Percentiles rank a stretch among this genome's conserved stretches.
phyloP scores from a whole-genome alignment of 2,329 filamentous ascomycete genomes.

The Calonectria pauciramosa region DNA sequence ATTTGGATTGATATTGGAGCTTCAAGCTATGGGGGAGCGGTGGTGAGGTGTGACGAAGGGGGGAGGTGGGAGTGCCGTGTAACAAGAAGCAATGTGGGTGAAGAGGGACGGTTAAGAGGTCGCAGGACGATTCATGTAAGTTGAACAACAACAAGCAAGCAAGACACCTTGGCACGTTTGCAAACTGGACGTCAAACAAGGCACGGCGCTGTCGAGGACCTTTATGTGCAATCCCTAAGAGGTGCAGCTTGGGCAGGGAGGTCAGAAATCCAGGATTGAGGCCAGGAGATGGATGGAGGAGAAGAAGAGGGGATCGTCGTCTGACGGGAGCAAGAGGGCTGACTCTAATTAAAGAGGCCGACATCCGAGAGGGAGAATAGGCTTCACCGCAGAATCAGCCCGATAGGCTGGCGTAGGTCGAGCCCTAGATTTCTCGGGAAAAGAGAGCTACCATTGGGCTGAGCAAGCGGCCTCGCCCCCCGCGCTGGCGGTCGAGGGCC shows the following conservation, averaged over 20 bases:
- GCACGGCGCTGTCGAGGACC: not conserved
- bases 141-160: not conserved
- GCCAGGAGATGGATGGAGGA: slow-evolving; percentile 25
- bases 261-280: slow-evolving; percentile 15
- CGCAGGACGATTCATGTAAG: not conserved
- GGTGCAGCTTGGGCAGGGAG: not conserved
- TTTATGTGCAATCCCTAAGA: slow-evolving; percentile 9
- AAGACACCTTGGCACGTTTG: not conserved
- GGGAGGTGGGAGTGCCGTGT: not conserved
- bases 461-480: not conserved
- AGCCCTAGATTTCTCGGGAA: slow-evolving; percentile 12
- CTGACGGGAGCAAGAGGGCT: slow-evolving; percentile 30
- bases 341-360: slow-evolving; percentile 14
- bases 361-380: slow-evolving; percentile 15
- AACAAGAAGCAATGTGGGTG: not conserved
- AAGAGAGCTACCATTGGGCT: slow-evolving; percentile 8
- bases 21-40: not conserved
- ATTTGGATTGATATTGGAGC: not conserved
- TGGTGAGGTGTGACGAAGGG: not conserved
- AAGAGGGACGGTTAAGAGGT: not conserved
- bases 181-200: slow-evolving; percentile 10
- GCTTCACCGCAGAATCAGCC: slow-evolving; percentile 17
- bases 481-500: not conserved
- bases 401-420: slow-evolving; percentile 6
- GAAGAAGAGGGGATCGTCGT: slow-evolving; percentile 45